These are phyloP conservation scores for Pythium phragmiticola DNA, from an alignment of 352 stramenopile genomes.

Conservation along the genomic window DNA sequence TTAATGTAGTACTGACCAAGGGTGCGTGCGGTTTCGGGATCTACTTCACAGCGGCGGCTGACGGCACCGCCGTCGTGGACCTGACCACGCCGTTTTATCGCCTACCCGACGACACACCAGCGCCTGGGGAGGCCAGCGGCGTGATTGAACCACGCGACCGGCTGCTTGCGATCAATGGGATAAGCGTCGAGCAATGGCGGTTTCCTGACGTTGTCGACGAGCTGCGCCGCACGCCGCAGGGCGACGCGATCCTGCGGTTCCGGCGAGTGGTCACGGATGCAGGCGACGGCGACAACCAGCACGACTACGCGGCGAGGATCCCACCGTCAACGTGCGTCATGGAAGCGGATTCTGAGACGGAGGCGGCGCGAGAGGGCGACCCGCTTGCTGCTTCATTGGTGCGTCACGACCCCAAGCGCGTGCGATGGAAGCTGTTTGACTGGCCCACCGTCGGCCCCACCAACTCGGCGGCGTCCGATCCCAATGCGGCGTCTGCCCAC, in stretches of 20 bases:
- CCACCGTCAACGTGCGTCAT: background rate
- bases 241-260: slow-evolving; percentile 48
- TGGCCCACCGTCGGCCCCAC: slow-evolving; percentile 1
- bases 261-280: slow-evolving; percentile 13
- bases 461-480: background rate
- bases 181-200: slow-evolving; percentile 27
- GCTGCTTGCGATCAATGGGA: slow-evolving; percentile 48
- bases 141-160: slow-evolving; percentile 47
- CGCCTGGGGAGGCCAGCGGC: slow-evolving; percentile 58
- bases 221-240: slow-evolving; percentile 45
- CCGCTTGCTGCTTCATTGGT: background rate
- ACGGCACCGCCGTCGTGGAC: slow-evolving; percentile 55
- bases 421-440: slow-evolving; percentile 29
- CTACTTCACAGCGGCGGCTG: slow-evolving; percentile 48
- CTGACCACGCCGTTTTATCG: slow-evolving; percentile 63
- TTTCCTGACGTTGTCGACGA: slow-evolving; percentile 62
- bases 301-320: slow-evolving; percentile 2
- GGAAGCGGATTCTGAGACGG: background rate
- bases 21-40: slow-evolving; percentile 67
- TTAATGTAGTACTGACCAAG: slow-evolving; percentile 56
- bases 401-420: background rate
- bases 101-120: slow-evolving; percentile 45
- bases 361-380: background rate
- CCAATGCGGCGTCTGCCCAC: background rate
- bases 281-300: background rate